These are phyloP conservation scores for Coleophoma crateriformis DNA, from an alignment of 2,329 filamentous ascomycete species.

Conservation along the genomic window DNA sequence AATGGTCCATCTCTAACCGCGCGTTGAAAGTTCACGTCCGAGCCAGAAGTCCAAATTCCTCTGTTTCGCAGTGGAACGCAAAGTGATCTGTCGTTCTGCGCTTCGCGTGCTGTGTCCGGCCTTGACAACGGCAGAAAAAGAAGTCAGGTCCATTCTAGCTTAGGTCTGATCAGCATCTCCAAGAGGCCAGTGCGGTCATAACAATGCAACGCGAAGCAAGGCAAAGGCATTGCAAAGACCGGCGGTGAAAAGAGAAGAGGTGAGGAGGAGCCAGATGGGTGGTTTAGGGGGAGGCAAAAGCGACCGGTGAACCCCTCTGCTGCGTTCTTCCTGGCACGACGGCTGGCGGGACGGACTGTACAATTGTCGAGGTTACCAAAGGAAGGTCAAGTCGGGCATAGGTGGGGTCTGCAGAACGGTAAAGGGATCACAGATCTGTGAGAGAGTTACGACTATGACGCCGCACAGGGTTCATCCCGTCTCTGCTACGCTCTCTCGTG, in stretches of 20 bases:
- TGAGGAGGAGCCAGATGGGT: neutral
- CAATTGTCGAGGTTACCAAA: no score
- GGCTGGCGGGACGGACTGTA: no score
- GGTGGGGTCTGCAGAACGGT: no score
- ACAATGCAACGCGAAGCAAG: neutral
- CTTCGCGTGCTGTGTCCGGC: neutral
- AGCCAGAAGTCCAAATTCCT: neutral
- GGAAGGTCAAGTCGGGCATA: no score
- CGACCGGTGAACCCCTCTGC: no score
- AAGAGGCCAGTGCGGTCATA: neutral
- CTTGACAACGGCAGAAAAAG: neutral
- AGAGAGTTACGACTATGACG: neutral
- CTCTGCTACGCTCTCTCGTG: neutral
- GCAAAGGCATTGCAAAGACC: neutral
- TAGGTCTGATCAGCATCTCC: neutral
- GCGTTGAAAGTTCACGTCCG: neutral
- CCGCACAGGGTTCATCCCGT: slow-evolving; percentile 1
- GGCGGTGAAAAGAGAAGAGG: neutral
- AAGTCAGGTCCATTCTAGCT: neutral
- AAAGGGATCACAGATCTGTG: neutral
- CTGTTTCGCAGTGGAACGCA: neutral
- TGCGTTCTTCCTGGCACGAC: no score
- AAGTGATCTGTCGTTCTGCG: neutral
- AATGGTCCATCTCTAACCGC: neutral
- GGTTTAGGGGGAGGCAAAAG: neutral